Conservation (phyloP, 805 yeast species). For the Candida piceae region DNA sequence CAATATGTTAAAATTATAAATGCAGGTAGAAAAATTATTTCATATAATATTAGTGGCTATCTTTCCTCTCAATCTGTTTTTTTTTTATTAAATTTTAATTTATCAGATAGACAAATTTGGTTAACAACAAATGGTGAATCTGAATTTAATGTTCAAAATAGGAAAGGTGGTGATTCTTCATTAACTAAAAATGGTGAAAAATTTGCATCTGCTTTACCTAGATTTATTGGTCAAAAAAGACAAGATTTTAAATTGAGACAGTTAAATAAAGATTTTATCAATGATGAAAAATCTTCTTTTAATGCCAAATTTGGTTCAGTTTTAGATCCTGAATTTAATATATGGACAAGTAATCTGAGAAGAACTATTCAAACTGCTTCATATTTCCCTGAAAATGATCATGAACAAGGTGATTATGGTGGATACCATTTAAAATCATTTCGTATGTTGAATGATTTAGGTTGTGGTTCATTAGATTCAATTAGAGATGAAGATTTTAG, state of each 20-base stretch:
- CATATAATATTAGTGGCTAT: constrained; percentile 54
- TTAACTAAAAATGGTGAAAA: constrained; percentile 26
- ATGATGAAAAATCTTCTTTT: constrained; percentile 23
- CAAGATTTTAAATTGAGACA: constrained; percentile 32
- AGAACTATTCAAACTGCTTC: constrained; percentile 30
- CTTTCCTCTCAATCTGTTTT: constrained; percentile 54
- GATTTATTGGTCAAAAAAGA: constrained; percentile 29
- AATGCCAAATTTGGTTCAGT: constrained; percentile 10
- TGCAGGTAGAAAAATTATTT: constrained; percentile 53
- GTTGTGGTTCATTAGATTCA: constrained; percentile 32
- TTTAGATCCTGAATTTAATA: constrained; percentile 26
- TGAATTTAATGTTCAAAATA: constrained; percentile 20
- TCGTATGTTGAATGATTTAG: constrained; percentile 31
- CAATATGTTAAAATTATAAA: constrained; percentile 61
- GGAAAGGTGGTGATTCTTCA: constrained; percentile 31
- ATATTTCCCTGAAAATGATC: constrained; percentile 25
- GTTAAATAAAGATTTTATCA: constrained; percentile 28
- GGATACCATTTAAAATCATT: constrained; percentile 28
- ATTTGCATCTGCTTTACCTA: constrained; percentile 32
- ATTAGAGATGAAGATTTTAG: constrained; percentile 28
- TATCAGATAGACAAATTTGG: constrained; percentile 34
- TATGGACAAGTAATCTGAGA: constrained; percentile 32
- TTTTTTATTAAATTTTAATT: constrained; percentile 40
- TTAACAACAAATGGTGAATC: constrained; percentile 32
- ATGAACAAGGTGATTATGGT: constrained; percentile 6